Base-by-base conservation (phyloP, 225 moss, liverwort and hornwort species). In the Takakia lepidozioides region DNA sequence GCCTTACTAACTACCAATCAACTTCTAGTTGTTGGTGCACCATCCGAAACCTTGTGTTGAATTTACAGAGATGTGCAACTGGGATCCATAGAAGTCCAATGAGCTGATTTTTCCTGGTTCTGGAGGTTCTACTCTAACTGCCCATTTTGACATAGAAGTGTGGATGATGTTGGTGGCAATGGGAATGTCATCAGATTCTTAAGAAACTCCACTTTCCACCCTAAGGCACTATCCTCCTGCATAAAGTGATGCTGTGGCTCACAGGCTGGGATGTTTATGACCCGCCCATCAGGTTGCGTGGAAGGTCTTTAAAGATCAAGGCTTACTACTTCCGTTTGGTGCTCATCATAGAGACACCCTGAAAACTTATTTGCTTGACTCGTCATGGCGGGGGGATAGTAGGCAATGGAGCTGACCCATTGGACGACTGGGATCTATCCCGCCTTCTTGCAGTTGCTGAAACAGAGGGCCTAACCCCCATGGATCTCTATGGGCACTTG, bases 401-500 rank as follows among this genome's bases (percentile, higher is more conserved):
- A 21, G 17, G 19, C 4, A 13, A 19, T 45, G 17, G 19, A 23
- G 18, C 19, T 5, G 19, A 18, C 5, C 47, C 47, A 27, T 24
- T 48, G 10, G 47, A 48, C n/a, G 47, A 9, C n/a, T 48, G 20
- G 10, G 47, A 48, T 24, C 47, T 26, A 3, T 26, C n/a, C 25
- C 2, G 23, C 21, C 47, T 48, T 26, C 47, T 48, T 48, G 47
- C 47, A 26, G 25, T 27, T 3, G 26, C 22, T 26, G 14, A 9
- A 8, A 48, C 11, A 5, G 25, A 24, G 26, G n/a, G n/a, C 11
- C 25, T 27, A 27, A 25, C 47, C 3, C 14, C 29, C 10, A 48
- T 25, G 47, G 47, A 48, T 48, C 10, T 48, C 23, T 48, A 22
- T 48, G 47, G 47, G 14, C 47, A 48, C 47, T 27, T 48, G 10